Base-by-base conservation (phyloP, 495 filamentous ascomycete genomes). In the Cenococcum geophilum region DNA sequence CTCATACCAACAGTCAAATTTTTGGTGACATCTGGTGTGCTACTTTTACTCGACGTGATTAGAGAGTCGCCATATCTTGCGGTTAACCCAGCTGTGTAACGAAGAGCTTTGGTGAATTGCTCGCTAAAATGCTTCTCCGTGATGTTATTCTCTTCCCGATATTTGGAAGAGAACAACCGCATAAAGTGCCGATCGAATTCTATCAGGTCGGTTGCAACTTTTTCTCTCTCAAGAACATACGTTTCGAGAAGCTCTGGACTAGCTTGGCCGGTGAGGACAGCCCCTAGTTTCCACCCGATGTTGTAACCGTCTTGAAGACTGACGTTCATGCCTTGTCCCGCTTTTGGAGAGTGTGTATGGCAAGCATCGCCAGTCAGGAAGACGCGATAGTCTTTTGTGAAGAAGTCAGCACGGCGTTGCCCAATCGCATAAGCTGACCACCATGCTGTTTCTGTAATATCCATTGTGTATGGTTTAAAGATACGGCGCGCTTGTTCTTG, bases 211-310 rank as follows among this genome's bases (percentile, higher is more conserved):
- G 80, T 76, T 1, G 88, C 88, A 18, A 85, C 83, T 63, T 80
- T 80, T 66, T 83, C 76, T 3, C 88, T 78, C 71, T 92, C 89
- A 4, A 80, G 65, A 6, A 86, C 80, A 62, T 91, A 92, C 3
- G 88, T 88, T 64, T 83, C 72, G 1, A 91, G 75, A 3, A 91
- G 64, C 1, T 76, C 76, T 1, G 79, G 79, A 12, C 67, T 61
- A 1, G 85, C 82, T 45, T 78, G 73, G 12, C 84, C 84, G 35
- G 74, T 79, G 12, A 90, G 70, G 0, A 92, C 79, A 25, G 79
- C 71, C 0, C 81, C 86, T 4, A 93, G 75, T 72, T 93, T 92
- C 89, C 88, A 92, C 20, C 88, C 88, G 37, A 91, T 81, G 58
- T 93, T 91, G 66, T 69, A 72, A n/a, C 61, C 60, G 52, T 75